These are phyloP conservation scores for Apophysomyces trapeziformis DNA, from an alignment of 371 early-diverging fungal genomes.

Conservation along the genomic window DNA sequence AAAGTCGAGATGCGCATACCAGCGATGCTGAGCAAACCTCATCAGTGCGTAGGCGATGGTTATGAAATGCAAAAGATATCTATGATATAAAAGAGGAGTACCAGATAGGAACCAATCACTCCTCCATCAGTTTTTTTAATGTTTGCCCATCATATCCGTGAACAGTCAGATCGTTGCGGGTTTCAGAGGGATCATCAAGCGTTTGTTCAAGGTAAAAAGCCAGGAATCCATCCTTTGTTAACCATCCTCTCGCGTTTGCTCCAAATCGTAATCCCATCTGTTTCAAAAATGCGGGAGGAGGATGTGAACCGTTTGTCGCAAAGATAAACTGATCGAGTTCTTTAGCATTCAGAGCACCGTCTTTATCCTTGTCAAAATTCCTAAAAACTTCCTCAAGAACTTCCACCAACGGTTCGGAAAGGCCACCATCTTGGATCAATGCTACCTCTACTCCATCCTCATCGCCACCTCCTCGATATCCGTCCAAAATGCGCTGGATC, in stretches of 20 bases:
- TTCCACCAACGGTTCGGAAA: slow-evolving; percentile 45
- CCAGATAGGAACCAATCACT: slow-evolving; percentile 3
- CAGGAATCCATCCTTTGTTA: slow-evolving; percentile 61
- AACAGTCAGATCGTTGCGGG: slow-evolving; percentile 57
- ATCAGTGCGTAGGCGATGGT: not conserved
- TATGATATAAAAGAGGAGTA: too few species aligned
- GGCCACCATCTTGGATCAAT: slow-evolving; percentile 39
- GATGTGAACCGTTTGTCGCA: slow-evolving; percentile 62
- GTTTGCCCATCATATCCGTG: slow-evolving; percentile 60
- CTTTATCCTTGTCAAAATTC: slow-evolving; percentile 58
- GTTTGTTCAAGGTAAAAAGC: slow-evolving; percentile 68
- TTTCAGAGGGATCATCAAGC: slow-evolving; percentile 63
- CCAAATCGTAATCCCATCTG: slow-evolving; percentile 65
- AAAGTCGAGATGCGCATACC: too few species aligned
- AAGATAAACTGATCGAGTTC: slow-evolving; percentile 60
- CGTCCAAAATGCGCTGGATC: slow-evolving; percentile 46
- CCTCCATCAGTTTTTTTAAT: slow-evolving; percentile 33
- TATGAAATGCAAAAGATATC: not conserved
- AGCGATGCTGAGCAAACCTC: too few species aligned
- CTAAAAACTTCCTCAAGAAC: slow-evolving; percentile 55
- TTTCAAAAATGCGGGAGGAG: slow-evolving; percentile 54
- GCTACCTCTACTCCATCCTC: slow-evolving; percentile 30
- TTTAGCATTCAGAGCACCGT: slow-evolving; percentile 47
- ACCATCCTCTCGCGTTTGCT: slow-evolving; percentile 51
- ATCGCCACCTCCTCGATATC: slow-evolving; percentile 40